A percentile compares a stretch with the other conserved stretches of the same genome.
phyloP scores from a whole-genome alignment of 1,139 yeast species.

The Oligophagozyma castellii region DNA sequence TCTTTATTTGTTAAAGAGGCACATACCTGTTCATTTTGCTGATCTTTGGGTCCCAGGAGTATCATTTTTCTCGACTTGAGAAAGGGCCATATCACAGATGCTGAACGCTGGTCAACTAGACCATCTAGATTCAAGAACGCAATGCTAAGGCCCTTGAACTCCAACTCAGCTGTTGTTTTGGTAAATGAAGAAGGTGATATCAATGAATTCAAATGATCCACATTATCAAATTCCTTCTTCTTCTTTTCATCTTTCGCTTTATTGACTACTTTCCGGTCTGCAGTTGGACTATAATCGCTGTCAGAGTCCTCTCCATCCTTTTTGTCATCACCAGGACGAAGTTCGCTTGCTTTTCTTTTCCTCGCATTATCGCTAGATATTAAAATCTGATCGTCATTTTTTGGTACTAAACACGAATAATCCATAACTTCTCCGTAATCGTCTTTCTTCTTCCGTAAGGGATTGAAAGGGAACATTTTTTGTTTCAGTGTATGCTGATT shows the following conservation, averaged over 20 bases:
- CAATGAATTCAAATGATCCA: constrained; percentile 39
- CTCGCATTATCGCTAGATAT: constrained; percentile 18
- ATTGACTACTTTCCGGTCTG: constrained; percentile 7
- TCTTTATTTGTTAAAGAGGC: constrained; percentile 15
- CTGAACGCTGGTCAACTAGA: constrained; percentile 69
- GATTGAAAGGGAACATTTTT: constrained; percentile 65
- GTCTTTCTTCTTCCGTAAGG: constrained; percentile 48
- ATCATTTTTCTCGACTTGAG: constrained; percentile 69
- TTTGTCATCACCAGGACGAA: constrained; percentile 11
- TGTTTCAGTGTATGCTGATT: constrained; percentile 44
- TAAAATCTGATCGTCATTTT: constrained; percentile 34
- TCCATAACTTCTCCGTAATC: constrained; percentile 77
- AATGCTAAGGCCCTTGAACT: constrained; percentile 31
- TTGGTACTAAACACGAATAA: constrained; percentile 34
- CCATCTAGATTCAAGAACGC: constrained; percentile 78
- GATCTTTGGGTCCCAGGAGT: constrained; percentile 34
- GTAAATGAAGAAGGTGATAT: constrained; percentile 14
- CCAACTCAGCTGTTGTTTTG: constrained; percentile 27
- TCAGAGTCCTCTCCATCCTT: constrained; percentile 18
- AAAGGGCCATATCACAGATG: constrained; percentile 64
- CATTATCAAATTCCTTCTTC: constrained; percentile 26
- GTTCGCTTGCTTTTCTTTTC: constrained; percentile 5
- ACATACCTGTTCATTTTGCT: constrained; percentile 13
- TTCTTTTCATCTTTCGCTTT: constrained; percentile 11
- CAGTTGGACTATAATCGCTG: constrained; percentile 11